A percentile compares a stretch with the other conserved stretches of the same genome.
Evolutionary conservation across 345 rosid species (phyloP).

Genomic region (Sonneratia alba): DNA sequence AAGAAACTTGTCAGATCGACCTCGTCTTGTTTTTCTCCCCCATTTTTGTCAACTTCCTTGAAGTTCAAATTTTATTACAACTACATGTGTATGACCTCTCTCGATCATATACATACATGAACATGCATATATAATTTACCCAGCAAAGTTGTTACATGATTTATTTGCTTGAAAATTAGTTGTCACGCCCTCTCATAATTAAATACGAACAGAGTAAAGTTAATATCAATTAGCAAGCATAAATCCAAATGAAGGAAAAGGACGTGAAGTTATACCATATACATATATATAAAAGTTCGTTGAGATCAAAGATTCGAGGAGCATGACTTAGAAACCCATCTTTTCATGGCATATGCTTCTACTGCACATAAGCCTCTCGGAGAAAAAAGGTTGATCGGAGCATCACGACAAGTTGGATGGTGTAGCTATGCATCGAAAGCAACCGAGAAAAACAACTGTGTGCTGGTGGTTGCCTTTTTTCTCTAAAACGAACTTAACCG

Average conservation of each 20-base stretch:
- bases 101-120: too few relatives aligned
- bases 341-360: not conserved
- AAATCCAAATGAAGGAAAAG: not conserved
- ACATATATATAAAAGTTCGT: too few relatives aligned
- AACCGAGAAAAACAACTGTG: not conserved
- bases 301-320: too few relatives aligned
- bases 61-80: not conserved
- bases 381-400: not conserved
- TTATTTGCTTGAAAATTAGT: not conserved
- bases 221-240: too few relatives aligned
- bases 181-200: not conserved
- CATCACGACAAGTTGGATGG: not conserved
- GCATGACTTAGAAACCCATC: not conserved
- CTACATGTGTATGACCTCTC: not conserved
- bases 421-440: not conserved
- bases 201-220: not conserved
- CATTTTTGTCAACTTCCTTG: not conserved
- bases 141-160: too few relatives aligned
- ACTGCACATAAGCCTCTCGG: not conserved
- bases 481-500: too few relatives aligned
- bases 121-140: too few relatives aligned
- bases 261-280: not conserved
- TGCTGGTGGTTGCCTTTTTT: not conserved
- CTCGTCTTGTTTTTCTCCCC: conserved; percentile 2
- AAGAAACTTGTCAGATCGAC: conserved; percentile 11